Evolutionary conservation across 164 flowering plant species (phyloP).

Genomic region (Aristolochia contorta): DNA sequence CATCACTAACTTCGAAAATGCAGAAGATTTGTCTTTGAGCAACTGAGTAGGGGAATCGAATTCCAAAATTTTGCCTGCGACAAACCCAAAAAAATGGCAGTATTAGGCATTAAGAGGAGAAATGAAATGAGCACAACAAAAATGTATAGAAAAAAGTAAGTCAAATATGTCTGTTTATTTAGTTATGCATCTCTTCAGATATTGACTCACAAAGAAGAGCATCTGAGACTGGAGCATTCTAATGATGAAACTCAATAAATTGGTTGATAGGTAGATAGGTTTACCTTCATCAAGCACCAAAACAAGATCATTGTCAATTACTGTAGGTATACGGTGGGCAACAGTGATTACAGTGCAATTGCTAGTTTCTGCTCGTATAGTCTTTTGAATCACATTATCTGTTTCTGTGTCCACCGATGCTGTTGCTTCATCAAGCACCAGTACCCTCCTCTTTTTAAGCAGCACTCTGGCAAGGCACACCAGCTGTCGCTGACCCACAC

Average conservation of each 20-base stretch:
- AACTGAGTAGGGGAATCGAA: slow-evolving; percentile 53
- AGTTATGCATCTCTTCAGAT: too few species aligned
- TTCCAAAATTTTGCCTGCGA: slow-evolving; percentile 62
- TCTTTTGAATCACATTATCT: slow-evolving; percentile 60
- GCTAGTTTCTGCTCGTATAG: slow-evolving; percentile 55
- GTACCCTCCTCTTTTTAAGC: slow-evolving; percentile 51
- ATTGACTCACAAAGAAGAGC: too few species aligned
- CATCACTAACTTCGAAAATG: slow-evolving; percentile 58
- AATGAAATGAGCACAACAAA: too few species aligned
- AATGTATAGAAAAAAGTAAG: too few species aligned
- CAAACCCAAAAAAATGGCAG: slow-evolving; percentile 1
- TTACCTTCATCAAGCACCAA: slow-evolving; percentile 75
- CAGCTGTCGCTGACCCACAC: slow-evolving; percentile 80
- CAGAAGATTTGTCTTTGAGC: slow-evolving; percentile 37
- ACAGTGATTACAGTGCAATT: slow-evolving; percentile 70
- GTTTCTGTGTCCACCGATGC: slow-evolving; percentile 83
- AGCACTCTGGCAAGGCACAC: slow-evolving; percentile 71
- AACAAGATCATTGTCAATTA: slow-evolving; percentile 70
- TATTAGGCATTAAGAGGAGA: too few species aligned
- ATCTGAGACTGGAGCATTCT: too few species aligned
- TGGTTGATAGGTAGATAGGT: neutral
- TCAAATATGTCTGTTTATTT: too few species aligned
- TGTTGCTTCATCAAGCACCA: slow-evolving; percentile 85
- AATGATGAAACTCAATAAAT: neutral
- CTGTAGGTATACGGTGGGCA: slow-evolving; percentile 77